These are phyloP conservation scores for Aureobasidium melanogenum DNA, from an alignment of 2,329 filamentous ascomycete species.

Conservation along the genomic window DNA sequence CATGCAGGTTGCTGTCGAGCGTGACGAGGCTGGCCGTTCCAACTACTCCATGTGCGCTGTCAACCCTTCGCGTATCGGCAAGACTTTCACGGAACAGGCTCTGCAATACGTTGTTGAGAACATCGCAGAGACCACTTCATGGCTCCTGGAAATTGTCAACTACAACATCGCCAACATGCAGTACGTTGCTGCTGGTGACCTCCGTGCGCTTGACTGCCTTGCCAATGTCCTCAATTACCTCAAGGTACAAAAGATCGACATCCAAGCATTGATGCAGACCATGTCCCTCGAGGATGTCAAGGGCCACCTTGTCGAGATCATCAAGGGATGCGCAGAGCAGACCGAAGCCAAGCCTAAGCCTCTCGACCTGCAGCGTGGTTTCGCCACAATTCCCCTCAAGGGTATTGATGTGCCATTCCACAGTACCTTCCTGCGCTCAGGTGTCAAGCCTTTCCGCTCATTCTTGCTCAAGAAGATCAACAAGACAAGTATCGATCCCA, in stretches of 20 bases:
- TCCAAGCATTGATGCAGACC: constrained; percentile 81
- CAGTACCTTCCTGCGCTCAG: constrained; percentile 93
- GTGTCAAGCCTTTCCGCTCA: constrained; percentile 96
- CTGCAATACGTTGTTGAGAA: constrained; percentile 95
- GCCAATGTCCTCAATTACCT: constrained; percentile 86
- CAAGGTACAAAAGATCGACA: constrained; percentile 95
- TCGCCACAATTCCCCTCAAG: constrained; percentile 91
- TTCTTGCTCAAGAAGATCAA: constrained; percentile 99
- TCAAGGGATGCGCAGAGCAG: constrained; percentile 75
- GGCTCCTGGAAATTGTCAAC: constrained; percentile 98
- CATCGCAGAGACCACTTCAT: constrained; percentile 85
- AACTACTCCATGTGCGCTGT: constrained; percentile 99
- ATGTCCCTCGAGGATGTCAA: constrained; percentile 86
- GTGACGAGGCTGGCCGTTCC: constrained; percentile 82
- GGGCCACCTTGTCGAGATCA: constrained; percentile 80
- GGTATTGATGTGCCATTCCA: constrained; percentile 99
- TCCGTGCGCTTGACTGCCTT: constrained; percentile 56
- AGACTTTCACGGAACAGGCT: constrained; percentile 97
- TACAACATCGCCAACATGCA: constrained; percentile 69
- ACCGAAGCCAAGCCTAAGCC: constrained; percentile 84
- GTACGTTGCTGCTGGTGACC: constrained; percentile 59
- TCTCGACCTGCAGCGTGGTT: constrained; percentile 84
- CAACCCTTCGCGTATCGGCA: constrained; percentile 95
- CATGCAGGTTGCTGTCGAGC: constrained; percentile 98
- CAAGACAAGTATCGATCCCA: constrained; percentile 95